phyloP scores from a whole-genome alignment of 495 filamentous ascomycete species.

The Alectoria sarmentosa region DNA sequence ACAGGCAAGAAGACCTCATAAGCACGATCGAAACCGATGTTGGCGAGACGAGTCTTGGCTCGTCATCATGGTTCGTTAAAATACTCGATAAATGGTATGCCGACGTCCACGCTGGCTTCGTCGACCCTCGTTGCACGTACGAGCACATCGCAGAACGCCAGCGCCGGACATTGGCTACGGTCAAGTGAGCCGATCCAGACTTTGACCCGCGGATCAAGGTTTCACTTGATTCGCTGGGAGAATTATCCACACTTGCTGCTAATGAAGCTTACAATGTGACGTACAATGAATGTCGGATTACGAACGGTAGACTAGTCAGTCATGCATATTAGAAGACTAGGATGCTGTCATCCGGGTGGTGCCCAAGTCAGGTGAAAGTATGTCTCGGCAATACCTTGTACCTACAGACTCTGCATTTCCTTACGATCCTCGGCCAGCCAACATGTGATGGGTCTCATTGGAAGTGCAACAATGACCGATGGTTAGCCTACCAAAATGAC shows the following conservation, averaged over 20 bases:
- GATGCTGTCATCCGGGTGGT: constrained; percentile 11
- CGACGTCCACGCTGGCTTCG: neutral
- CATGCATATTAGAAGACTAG: neutral
- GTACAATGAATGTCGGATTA: constrained; percentile 6
- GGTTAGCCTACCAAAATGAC: constrained; percentile 12
- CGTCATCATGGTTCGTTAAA: neutral
- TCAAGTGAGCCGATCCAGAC: constrained; percentile 2
- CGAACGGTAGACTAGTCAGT: neutral
- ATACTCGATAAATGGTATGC: neutral
- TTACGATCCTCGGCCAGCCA: constrained; percentile 2
- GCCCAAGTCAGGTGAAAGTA: neutral
- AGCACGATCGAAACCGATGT: neutral
- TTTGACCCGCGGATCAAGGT: constrained; percentile 10
- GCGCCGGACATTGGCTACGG: neutral
- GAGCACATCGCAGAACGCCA: constrained; percentile 16
- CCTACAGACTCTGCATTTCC: constrained; percentile 14
- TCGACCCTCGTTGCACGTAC: neutral
- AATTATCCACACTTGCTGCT: neutral
- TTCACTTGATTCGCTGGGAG: constrained; percentile 13
- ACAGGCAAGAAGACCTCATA: neutral
- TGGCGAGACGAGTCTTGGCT: neutral
- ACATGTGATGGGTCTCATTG: neutral
- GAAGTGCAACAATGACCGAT: neutral
- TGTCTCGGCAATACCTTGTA: neutral
- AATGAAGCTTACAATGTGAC: constrained; percentile 4